Conservation (phyloP, 2,329 filamentous ascomycete genomes). For the Ilyonectria mors-panacis region DNA sequence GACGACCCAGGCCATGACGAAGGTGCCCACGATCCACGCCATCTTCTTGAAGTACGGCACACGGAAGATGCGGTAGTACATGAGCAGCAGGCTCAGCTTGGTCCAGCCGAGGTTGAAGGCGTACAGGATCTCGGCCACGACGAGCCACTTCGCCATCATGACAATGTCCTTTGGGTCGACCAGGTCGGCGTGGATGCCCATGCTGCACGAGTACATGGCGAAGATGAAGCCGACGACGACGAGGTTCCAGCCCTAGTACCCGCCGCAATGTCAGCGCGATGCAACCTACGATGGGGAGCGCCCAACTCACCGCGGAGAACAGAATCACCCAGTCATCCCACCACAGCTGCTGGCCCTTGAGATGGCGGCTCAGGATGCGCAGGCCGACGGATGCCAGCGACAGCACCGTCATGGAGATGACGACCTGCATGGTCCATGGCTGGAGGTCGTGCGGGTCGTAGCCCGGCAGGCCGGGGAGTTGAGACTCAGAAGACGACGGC, state of each 20-base stretch:
- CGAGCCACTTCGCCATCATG: conserved; percentile 62
- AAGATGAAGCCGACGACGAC: conserved; percentile 63
- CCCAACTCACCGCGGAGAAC: conserved; percentile 60
- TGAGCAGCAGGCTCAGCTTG: conserved; percentile 65
- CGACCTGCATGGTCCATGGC: conserved; percentile 59
- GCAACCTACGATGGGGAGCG: background rate
- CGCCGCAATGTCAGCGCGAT: background rate
- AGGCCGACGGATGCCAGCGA: conserved; percentile 57
- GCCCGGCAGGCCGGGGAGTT: conserved; percentile 43
- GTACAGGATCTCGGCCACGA: conserved; percentile 64
- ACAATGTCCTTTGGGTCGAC: conserved; percentile 56
- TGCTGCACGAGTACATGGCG: conserved; percentile 61
- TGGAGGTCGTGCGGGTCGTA: conserved; percentile 53
- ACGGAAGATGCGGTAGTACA: conserved; percentile 69
- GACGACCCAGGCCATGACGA: conserved; percentile 64
- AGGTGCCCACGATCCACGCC: conserved; percentile 56
- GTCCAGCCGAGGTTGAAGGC: conserved; percentile 64
- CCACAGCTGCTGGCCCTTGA: conserved; percentile 62
- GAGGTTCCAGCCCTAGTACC: conserved; percentile 56
- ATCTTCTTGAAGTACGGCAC: conserved; percentile 59
- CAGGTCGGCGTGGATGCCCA: conserved; percentile 62
- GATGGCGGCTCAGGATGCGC: conserved; percentile 58
- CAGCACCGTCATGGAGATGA: conserved; percentile 59
- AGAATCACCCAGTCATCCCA: conserved; percentile 67
- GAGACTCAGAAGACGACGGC: conserved; percentile 34